A percentile compares a stretch with the other conserved stretches of the same genome.
These are phyloP conservation scores for Lanmaoa pseudosensibilis DNA, from an alignment of 768 basidiomycete species.

Conservation along the genomic window DNA sequence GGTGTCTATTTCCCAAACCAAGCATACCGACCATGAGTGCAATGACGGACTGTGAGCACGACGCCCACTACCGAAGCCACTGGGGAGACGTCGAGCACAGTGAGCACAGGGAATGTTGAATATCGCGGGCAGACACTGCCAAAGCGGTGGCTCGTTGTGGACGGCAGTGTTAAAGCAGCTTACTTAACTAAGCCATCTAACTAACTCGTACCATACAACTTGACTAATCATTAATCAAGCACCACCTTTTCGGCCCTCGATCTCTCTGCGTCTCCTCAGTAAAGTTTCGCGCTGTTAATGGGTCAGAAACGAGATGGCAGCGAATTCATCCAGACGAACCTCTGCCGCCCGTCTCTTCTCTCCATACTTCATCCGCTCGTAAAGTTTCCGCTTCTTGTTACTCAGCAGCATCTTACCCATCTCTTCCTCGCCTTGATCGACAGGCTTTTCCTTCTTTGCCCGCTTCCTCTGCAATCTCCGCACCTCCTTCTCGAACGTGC, in stretches of 20 bases:
- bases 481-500: slow-evolving; percentile 74
- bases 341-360: slow-evolving; percentile 74
- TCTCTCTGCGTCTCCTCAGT: slow-evolving; percentile 54
- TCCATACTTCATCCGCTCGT: slow-evolving; percentile 90
- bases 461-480: slow-evolving; percentile 53
- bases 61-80: not conserved
- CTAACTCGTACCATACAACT: not conserved
- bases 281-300: slow-evolving; percentile 55
- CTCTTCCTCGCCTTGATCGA: slow-evolving; percentile 59
- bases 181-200: slow-evolving; percentile 12
- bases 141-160: slow-evolving; percentile 4
- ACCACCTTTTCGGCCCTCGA: slow-evolving; percentile 43
- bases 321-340: slow-evolving; percentile 48
- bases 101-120: not conserved
- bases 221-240: not conserved
- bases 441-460: slow-evolving; percentile 34
- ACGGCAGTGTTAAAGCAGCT: slow-evolving; percentile 7
- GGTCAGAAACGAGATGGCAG: slow-evolving; percentile 10
- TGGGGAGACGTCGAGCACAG: slow-evolving; percentile 1
- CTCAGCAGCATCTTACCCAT: slow-evolving; percentile 99
- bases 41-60: not conserved
- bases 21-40: slow-evolving; percentile 41
- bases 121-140: not conserved
- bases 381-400: slow-evolving; percentile 90
- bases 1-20: slow-evolving; percentile 36